These are phyloP conservation scores for Ophiostoma angusticollis DNA, from an alignment of 2,329 filamentous ascomycete genomes.

Conservation along the genomic window DNA sequence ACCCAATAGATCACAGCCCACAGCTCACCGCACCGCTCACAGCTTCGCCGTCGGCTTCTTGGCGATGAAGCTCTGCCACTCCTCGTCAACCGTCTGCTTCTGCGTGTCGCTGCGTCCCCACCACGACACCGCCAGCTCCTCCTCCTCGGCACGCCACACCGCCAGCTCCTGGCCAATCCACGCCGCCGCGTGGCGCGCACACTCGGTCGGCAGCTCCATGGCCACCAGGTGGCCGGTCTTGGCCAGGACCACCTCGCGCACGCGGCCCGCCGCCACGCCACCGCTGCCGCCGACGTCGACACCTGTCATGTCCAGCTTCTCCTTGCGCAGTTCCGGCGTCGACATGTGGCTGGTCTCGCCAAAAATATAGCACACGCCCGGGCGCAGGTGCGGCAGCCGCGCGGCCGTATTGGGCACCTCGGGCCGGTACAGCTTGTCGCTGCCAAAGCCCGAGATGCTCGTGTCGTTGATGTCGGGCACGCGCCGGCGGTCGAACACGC, in stretches of 20 bases:
- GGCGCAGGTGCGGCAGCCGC: slow-evolving; percentile 47
- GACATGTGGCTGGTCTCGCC: slow-evolving; percentile 48
- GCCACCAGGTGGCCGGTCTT: slow-evolving; percentile 68
- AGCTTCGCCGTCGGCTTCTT: slow-evolving; percentile 7
- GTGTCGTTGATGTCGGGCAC: slow-evolving; percentile 34
- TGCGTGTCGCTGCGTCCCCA: slow-evolving; percentile 32
- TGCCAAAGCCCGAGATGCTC: slow-evolving; percentile 20
- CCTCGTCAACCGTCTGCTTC: slow-evolving; percentile 43
- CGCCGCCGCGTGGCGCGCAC: slow-evolving; percentile 45
- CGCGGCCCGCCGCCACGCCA: slow-evolving; percentile 48
- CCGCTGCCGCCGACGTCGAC: slow-evolving; percentile 55
- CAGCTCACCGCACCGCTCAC: not conserved
- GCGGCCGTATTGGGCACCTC: slow-evolving; percentile 45
- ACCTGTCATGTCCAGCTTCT: slow-evolving; percentile 53
- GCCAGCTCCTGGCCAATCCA: slow-evolving; percentile 47
- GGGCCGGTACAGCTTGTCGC: slow-evolving; percentile 52
- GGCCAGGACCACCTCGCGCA: slow-evolving; percentile 51
- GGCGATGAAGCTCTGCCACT: slow-evolving; percentile 27
- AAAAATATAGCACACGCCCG: slow-evolving; percentile 57
- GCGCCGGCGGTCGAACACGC: slow-evolving; percentile 27
- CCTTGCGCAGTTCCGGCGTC: slow-evolving; percentile 31
- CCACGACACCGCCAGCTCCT: slow-evolving; percentile 41
- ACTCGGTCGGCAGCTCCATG: slow-evolving; percentile 60
- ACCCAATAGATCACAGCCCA: too few species aligned
- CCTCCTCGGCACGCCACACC: slow-evolving; percentile 44